Evolutionary conservation across 176 grass and related monocot species (phyloP), one percentile per base, ranked within the genome.

Genomic region (Tillandsia leiboldiana): DNA sequence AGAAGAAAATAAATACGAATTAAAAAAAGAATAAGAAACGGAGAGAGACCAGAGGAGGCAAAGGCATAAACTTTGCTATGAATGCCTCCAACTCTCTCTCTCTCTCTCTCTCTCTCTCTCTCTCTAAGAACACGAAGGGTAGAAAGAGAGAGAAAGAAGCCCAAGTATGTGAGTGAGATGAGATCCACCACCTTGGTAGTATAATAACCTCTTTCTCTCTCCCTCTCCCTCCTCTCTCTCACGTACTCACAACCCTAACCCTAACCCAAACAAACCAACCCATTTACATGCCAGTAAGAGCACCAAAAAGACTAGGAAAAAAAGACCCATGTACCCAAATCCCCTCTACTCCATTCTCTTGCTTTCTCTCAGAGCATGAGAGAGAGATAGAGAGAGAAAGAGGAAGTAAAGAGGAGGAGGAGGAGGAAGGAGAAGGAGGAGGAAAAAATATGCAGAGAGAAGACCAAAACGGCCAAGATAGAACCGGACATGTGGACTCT

Each of bases 121-220:
- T 47, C 27, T 48, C 26, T 65, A 10, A 50, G 10, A 50, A 23
- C 61, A 51, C 12, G 51, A 50, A 53, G 50, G 23, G 78, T 58
- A 70, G 78, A 75, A 81, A 70, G 78, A 81, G 74, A 81, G 78
- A 81, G 78, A 81, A 81, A 74, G 71, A 75, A 81, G 78, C 78
- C 51, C 59, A 73, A 73, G 26, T 20, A 42, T 42, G 33, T 42
- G 33, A 42, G 33, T 42, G 33, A 42, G 33, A 0, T 42, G 33
- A 42, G 33, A 42, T 42, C 33, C 33, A 42, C 33, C 33, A 7
- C 33, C 33, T 42, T 42, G 63, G 51, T 17, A 20, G 48, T 68
- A 8, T 57, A 69, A 29, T 33, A 73, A 81, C 78, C 78, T 81
- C 78, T 63, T 75, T 81, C 78, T 75, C 78, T 81, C 26, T 49